phyloP scores from a whole-genome alignment of 2,329 filamentous ascomycete genomes.

The Diplodia corticola region DNA sequence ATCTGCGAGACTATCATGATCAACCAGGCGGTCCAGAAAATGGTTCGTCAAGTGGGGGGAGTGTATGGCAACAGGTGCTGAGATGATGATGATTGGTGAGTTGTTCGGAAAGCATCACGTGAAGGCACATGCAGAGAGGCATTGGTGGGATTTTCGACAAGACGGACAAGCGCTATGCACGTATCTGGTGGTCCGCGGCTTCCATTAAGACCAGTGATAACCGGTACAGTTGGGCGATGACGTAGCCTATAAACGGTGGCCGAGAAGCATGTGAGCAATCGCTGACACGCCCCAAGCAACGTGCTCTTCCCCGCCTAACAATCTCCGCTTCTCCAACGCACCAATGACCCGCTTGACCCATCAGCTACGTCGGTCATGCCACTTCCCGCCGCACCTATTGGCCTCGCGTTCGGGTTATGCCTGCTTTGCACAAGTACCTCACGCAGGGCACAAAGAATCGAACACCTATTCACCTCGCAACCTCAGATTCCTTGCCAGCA shows the following conservation, averaged over 20 bases:
- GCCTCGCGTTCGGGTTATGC: neutral
- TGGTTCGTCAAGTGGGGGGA: neutral
- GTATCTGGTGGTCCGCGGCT: neutral
- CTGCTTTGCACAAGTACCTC: neutral
- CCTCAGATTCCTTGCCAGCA: neutral
- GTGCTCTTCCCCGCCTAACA: neutral
- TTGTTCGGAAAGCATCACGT: neutral
- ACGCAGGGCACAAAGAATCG: neutral
- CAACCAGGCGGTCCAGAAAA: neutral
- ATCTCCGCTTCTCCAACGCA: neutral
- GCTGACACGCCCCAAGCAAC: neutral
- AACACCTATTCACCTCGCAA: neutral
- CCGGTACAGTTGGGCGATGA: neutral
- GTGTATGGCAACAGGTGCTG: neutral
- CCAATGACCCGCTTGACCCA: neutral
- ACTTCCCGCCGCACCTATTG: neutral
- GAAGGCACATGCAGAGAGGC: neutral
- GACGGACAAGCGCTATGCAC: neutral
- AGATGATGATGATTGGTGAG: neutral
- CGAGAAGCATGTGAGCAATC: slow-evolving; percentile 1
- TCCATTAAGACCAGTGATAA: neutral
- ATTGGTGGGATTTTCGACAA: neutral
- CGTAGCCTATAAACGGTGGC: slow-evolving; percentile 4
- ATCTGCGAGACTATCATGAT: neutral
- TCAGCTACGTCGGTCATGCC: neutral